These are phyloP conservation scores for Dipodascopsis uninucleata DNA, from an alignment of 805 yeast species.

Conservation along the genomic window DNA sequence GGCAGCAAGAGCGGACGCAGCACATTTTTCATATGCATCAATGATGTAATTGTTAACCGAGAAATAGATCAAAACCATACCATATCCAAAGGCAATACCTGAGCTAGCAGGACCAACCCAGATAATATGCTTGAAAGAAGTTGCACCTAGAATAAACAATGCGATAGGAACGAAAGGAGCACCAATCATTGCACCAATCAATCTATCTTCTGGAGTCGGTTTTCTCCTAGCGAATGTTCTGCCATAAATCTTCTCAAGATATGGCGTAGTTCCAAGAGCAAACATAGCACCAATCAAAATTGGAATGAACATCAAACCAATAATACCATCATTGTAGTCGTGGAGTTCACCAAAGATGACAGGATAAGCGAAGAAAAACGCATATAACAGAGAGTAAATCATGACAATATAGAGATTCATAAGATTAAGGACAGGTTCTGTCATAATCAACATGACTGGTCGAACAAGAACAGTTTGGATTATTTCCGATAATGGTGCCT, in stretches of 20 bases:
- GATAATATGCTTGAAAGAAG: conserved; percentile 45
- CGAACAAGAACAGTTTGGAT: conserved; percentile 64
- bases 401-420: conserved; percentile 83
- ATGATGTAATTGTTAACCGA: conserved; percentile 73
- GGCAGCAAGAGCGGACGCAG: conserved; percentile 67
- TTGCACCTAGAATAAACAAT: conserved; percentile 60
- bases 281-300: conserved; percentile 79
- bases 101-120: conserved; percentile 57
- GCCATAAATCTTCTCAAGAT: conserved; percentile 62
- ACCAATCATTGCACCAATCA: conserved; percentile 50
- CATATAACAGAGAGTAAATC: conserved; percentile 85
- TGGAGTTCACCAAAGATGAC: conserved; percentile 77
- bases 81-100: conserved; percentile 52
- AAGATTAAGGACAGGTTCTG: conserved; percentile 82
- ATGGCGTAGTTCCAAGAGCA: conserved; percentile 72
- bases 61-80: conserved; percentile 54
- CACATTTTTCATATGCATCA: conserved; percentile 69
- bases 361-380: conserved; percentile 94
- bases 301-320: conserved; percentile 87
- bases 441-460: conserved; percentile 65
- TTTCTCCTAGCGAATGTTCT: conserved; percentile 36
- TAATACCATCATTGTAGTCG: conserved; percentile 69
- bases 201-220: conserved; percentile 56
- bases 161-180: conserved; percentile 48
- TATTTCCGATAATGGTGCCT: conserved; percentile 62